A percentile compares a stretch with the other conserved stretches of the same genome.
These are phyloP conservation scores for Claviceps capensis DNA, from an alignment of 2,329 filamentous ascomycete species.

Conservation along the genomic window DNA sequence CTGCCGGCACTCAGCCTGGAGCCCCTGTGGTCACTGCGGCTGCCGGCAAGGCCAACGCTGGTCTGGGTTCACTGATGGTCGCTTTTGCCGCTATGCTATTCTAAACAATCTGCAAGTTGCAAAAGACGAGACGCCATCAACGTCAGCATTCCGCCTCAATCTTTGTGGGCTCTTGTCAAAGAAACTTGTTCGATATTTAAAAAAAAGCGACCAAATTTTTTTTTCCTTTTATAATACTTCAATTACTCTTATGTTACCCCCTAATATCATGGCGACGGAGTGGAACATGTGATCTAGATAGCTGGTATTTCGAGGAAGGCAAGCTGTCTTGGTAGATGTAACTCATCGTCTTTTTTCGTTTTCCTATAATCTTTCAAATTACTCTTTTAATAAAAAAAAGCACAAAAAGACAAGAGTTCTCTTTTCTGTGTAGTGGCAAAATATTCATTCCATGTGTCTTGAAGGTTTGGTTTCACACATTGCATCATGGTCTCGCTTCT, in stretches of 20 bases:
- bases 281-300: neutral
- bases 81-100: slow-evolving; percentile 25
- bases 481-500: too few species aligned
- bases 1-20: neutral
- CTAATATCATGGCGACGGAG: neutral
- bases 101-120: slow-evolving; percentile 10
- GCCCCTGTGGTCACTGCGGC: slow-evolving; percentile 20
- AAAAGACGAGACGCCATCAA: neutral
- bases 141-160: too few species aligned
- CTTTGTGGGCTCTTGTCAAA: neutral
- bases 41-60: slow-evolving; percentile 21
- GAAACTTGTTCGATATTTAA: neutral
- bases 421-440: too few species aligned
- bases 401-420: too few species aligned
- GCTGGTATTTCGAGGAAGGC: neutral
- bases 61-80: slow-evolving; percentile 23
- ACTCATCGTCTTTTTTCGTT: neutral
- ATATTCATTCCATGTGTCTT: too few species aligned
- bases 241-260: neutral
- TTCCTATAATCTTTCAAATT: neutral
- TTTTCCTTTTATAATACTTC: neutral
- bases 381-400: neutral
- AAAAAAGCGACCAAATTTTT: neutral
- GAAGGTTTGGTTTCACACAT: too few species aligned
- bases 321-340: neutral